phyloP scores from a whole-genome alignment of 768 basidiomycete species.

The Mycena galopus region DNA sequence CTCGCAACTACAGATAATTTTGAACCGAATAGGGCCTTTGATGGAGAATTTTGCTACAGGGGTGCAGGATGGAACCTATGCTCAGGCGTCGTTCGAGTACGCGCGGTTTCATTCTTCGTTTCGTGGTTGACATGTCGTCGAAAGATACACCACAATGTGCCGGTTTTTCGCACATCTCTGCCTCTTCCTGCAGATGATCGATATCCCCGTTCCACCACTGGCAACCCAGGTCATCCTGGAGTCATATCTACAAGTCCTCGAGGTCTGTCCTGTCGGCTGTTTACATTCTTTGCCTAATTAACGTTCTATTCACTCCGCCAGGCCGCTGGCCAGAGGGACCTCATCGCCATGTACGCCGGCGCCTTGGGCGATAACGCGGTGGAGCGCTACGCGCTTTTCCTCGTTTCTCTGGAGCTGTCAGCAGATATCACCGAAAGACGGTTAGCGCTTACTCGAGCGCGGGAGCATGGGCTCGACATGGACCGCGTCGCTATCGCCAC shows the following conservation, averaged over 20 bases:
- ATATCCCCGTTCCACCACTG: constrained; percentile 76
- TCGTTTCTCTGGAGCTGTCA: constrained; percentile 79
- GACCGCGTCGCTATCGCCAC: constrained; percentile 83
- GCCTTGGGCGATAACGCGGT: constrained; percentile 92
- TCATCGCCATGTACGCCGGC: constrained; percentile 95
- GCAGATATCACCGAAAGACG: constrained; percentile 75
- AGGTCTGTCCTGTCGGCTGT: constrained; percentile 59
- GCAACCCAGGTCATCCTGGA: constrained; percentile 88
- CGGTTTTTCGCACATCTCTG: constrained; percentile 96
- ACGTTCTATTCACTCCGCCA: constrained; percentile 41
- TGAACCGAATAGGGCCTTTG: constrained; percentile 75
- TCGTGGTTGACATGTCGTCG: neutral
- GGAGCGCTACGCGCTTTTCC: constrained; percentile 92
- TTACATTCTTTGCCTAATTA: neutral
- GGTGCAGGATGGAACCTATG: constrained; percentile 64
- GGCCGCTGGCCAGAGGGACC: constrained; percentile 82
- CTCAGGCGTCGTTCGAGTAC: constrained; percentile 67
- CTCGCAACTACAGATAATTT: constrained; percentile 84
- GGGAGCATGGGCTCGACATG: constrained; percentile 88
- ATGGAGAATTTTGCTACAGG: constrained; percentile 77
- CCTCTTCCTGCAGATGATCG: constrained; percentile 88
- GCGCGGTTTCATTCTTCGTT: constrained; percentile 39
- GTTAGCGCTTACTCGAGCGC: constrained; percentile 78
- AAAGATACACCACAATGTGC: constrained; percentile 77
- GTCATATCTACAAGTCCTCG: constrained; percentile 89